A percentile compares a stretch with the other conserved stretches of the same genome.
Evolutionary conservation across 2,329 filamentous ascomycete genomes (phyloP).

Genomic region (Arthrinium phaeospermum): DNA sequence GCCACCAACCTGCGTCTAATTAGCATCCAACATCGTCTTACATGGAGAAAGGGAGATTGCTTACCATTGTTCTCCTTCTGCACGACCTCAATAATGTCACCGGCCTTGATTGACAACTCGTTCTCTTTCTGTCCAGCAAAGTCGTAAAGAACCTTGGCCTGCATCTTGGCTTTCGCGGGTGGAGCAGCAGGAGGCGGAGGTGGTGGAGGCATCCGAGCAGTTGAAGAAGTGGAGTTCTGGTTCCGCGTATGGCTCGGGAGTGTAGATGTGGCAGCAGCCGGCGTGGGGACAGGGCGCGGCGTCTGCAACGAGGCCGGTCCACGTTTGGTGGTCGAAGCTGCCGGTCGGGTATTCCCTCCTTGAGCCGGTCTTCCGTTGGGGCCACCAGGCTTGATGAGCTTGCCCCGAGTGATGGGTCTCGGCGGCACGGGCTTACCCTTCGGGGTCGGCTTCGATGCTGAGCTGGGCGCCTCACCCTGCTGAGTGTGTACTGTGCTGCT

Average conservation of each 20-base stretch:
- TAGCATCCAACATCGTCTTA: slow-evolving; percentile 33
- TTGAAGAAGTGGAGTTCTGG: slow-evolving; percentile 56
- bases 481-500: slow-evolving; percentile 88
- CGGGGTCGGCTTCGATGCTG: slow-evolving; percentile 82
- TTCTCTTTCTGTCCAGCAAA: slow-evolving; percentile 85
- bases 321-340: slow-evolving; percentile 34
- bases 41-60: slow-evolving; percentile 34
- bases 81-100: slow-evolving; percentile 86
- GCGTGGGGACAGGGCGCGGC: slow-evolving; percentile 34
- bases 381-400: slow-evolving; percentile 89
- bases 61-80: slow-evolving; percentile 94
- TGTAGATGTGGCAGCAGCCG: slow-evolving; percentile 33
- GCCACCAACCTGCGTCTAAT: slow-evolving; percentile 82
- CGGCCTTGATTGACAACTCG: slow-evolving; percentile 80
- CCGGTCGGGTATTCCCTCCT: slow-evolving; percentile 57
- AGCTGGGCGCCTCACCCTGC: slow-evolving; percentile 81
- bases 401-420: slow-evolving; percentile 90
- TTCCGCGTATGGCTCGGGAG: slow-evolving; percentile 61
- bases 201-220: slow-evolving; percentile 63
- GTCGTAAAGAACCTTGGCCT: slow-evolving; percentile 90
- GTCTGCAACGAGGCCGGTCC: slow-evolving; percentile 35
- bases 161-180: slow-evolving; percentile 71
- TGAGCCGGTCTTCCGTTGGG: slow-evolving; percentile 82
- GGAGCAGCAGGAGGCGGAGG: slow-evolving; percentile 71
- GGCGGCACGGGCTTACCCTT: slow-evolving; percentile 85